Percentiles rank a stretch among this genome's conserved stretches.
Evolutionary conservation across 108 stramenopile genomes (phyloP).

Genomic region (Fistulifera pelliculosa): DNA sequence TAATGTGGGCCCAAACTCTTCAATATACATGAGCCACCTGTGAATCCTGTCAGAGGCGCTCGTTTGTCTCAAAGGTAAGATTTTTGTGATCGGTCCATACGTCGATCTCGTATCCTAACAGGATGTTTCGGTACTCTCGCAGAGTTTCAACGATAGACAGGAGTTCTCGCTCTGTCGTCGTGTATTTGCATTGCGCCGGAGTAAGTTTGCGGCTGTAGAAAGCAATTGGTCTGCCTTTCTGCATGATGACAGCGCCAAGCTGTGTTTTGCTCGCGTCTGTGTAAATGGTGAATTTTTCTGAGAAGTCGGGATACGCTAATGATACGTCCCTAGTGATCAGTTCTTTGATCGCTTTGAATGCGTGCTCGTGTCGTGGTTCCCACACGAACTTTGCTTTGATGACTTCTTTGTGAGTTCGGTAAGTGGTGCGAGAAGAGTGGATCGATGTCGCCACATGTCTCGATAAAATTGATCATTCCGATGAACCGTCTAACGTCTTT

Average conservation of each 20-base stretch:
- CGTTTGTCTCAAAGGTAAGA: no score
- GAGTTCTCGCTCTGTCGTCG: slow-evolving; percentile 29
- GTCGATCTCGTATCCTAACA: slow-evolving; percentile 12
- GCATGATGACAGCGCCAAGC: slow-evolving; percentile 32
- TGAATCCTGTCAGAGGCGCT: no score
- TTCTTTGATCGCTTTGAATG: slow-evolving; percentile 6
- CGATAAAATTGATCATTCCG: slow-evolving; percentile 36
- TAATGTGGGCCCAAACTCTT: no score
- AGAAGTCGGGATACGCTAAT: slow-evolving; percentile 24
- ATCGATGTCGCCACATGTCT: slow-evolving; percentile 32
- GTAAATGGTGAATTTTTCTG: slow-evolving; percentile 24
- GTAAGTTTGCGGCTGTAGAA: slow-evolving; percentile 22
- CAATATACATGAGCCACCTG: no score
- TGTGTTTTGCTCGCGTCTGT: slow-evolving; percentile 36
- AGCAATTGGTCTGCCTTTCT: slow-evolving; percentile 19
- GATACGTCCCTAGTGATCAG: slow-evolving; percentile 11
- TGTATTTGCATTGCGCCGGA: slow-evolving; percentile 26
- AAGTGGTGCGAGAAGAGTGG: slow-evolving; percentile 35
- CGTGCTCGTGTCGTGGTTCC: no score
- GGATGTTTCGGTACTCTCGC: slow-evolving; percentile 20
- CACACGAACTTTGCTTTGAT: no score
- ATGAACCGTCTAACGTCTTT: slow-evolving; percentile 20
- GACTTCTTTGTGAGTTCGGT: slow-evolving; percentile 10
- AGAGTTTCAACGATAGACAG: slow-evolving; percentile 22
- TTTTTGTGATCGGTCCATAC: no score